Evolutionary conservation across 371 early-diverging fungal genomes (phyloP).

Genomic region (Actinomortierella ambigua): DNA sequence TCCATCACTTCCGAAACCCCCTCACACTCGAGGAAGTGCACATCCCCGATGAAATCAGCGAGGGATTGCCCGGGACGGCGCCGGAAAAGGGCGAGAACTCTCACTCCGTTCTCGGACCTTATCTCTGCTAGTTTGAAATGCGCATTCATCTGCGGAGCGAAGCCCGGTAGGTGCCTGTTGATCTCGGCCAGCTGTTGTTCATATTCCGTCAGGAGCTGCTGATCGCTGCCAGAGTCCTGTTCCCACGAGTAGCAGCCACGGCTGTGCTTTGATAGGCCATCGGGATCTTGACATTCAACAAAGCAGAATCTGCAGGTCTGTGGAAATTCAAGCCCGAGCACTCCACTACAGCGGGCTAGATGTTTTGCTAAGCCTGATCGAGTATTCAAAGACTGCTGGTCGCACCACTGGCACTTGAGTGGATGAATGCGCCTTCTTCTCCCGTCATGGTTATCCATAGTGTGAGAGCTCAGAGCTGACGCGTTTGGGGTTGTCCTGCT

Average conservation of each 20-base stretch:
- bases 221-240: slow-evolving; percentile 1
- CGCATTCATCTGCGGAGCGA: background rate
- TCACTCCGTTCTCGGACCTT: background rate
- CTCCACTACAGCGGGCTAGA: background rate
- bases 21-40: no score
- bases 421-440: background rate
- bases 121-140: slow-evolving; percentile 1
- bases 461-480: no score
- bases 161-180: slow-evolving; percentile 1
- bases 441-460: no score
- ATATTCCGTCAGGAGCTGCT: background rate
- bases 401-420: slow-evolving; percentile 4
- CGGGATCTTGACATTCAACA: background rate
- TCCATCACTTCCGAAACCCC: slow-evolving; percentile 2
- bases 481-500: no score
- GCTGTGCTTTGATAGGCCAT: slow-evolving; percentile 1
- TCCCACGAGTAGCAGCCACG: slow-evolving; percentile 5
- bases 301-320: slow-evolving; percentile 4
- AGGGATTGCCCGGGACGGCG: background rate
- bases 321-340: slow-evolving; percentile 3
- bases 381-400: background rate
- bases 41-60: background rate
- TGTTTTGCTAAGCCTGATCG: slow-evolving; percentile 6
- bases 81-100: background rate
- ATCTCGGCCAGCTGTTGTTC: slow-evolving; percentile 1